These are phyloP conservation scores for Ormosia emarginata DNA, from an alignment of 306 rosid genomes.

Conservation along the genomic window DNA sequence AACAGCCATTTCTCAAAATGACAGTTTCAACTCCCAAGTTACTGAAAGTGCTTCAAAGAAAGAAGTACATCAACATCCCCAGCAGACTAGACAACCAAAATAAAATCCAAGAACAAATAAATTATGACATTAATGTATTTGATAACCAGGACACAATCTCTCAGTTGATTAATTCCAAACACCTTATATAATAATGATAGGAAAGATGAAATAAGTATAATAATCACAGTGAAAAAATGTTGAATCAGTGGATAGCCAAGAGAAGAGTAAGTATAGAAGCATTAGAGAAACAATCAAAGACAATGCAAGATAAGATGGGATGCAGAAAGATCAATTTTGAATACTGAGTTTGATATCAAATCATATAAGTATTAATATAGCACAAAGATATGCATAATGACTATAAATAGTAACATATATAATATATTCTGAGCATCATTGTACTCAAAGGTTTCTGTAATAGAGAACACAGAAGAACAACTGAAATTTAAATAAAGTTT, in stretches of 20 bases:
- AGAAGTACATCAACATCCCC: background rate
- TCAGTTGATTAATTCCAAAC: conserved; percentile 2
- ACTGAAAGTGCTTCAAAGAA: background rate
- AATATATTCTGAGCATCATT: background rate
- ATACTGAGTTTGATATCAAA: conserved; percentile 3
- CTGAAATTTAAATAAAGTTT: background rate
- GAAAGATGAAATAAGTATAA: background rate
- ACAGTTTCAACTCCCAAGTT: background rate
- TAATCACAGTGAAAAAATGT: conserved; percentile 12
- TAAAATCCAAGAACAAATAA: background rate
- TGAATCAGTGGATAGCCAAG: background rate
- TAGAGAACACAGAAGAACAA: conserved; percentile 11
- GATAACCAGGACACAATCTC: conserved; percentile 7
- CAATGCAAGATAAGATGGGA: conserved; percentile 11
- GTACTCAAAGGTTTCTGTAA: background rate
- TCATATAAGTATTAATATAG: conserved; percentile 3
- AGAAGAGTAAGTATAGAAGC: background rate
- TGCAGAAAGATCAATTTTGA: background rate
- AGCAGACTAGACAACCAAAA: background rate
- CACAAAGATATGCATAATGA: conserved; percentile 1
- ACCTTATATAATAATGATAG: background rate
- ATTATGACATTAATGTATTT: background rate
- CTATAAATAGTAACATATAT: background rate
- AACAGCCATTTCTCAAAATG: background rate
- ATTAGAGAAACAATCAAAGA: background rate